Percentiles rank a stretch among this genome's conserved stretches.
Evolutionary conservation across 305 asterid genomes (phyloP).

Genomic region (Fraxinus baroniana): DNA sequence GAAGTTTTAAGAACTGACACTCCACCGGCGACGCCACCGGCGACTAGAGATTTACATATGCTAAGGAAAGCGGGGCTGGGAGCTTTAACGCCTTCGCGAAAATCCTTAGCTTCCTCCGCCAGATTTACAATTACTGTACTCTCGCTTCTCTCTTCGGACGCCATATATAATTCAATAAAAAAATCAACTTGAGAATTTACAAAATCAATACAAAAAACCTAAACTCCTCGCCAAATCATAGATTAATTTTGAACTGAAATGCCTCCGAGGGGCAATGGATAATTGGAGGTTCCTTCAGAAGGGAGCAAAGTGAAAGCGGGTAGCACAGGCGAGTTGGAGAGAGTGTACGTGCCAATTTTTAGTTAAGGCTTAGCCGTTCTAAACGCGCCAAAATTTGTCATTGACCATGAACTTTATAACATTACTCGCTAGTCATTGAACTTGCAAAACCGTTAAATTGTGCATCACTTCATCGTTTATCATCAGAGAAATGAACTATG

Average conservation of each 20-base stretch:
- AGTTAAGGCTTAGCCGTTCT: neutral
- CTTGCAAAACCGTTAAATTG: neutral
- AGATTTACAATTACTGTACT: constrained; percentile 82
- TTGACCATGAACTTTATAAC: neutral
- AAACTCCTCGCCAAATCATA: neutral
- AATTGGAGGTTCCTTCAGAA: neutral
- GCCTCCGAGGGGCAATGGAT: neutral
- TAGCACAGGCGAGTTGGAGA: neutral
- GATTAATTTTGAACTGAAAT: neutral
- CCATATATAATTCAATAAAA: constrained; percentile 39
- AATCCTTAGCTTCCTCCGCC: constrained; percentile 91
- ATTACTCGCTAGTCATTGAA: neutral
- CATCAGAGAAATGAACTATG: neutral
- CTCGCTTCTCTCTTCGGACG: constrained; percentile 78
- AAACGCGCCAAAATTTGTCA: no score
- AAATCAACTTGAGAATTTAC: neutral
- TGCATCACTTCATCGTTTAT: neutral
- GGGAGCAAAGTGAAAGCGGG: neutral
- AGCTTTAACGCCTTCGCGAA: constrained; percentile 75
- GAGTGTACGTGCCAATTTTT: neutral
- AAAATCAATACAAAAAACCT: neutral
- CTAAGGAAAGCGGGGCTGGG: constrained; percentile 54
- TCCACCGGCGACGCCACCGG: constrained; percentile 96
- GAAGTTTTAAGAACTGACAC: constrained; percentile 44
- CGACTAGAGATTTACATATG: constrained; percentile 78